phyloP scores from a whole-genome alignment of 2,329 filamentous ascomycete species.

The Colletotrichum tropicicola region DNA sequence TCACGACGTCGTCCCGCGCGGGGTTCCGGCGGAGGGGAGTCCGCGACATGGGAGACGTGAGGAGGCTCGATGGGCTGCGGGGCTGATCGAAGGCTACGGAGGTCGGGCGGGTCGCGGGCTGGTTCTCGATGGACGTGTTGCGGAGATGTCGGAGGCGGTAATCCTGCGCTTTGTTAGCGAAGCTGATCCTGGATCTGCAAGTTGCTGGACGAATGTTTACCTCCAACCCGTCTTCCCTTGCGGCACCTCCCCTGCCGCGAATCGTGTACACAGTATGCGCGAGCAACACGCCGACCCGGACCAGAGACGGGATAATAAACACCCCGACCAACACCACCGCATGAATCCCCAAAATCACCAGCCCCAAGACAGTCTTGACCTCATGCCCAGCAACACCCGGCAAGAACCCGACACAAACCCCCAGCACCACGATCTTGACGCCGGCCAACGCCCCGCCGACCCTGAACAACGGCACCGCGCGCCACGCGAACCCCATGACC shows the following conservation, averaged over 20 bases:
- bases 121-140: not conserved
- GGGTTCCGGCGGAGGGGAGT: not conserved
- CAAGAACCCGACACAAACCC: not conserved
- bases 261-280: not conserved
- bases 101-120: not conserved
- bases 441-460: not conserved
- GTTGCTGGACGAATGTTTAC: not conserved
- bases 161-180: not conserved
- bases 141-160: not conserved
- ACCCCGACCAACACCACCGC: not conserved
- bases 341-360: not conserved
- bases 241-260: too few species aligned
- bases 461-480: not conserved
- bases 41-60: not conserved
- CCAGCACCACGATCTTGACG: not conserved
- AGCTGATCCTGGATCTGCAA: too few species aligned
- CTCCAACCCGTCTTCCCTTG: not conserved
- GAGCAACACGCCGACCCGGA: not conserved
- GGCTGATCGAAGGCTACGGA: not conserved
- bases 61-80: not conserved
- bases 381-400: not conserved
- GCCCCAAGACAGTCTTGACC: not conserved
- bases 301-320: not conserved
- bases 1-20: not conserved
- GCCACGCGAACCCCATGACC: slow-evolving; percentile 67